These are phyloP conservation scores for Leccinum holopus DNA, from an alignment of 1,284 basidiomycete genomes.

Conservation along the genomic window DNA sequence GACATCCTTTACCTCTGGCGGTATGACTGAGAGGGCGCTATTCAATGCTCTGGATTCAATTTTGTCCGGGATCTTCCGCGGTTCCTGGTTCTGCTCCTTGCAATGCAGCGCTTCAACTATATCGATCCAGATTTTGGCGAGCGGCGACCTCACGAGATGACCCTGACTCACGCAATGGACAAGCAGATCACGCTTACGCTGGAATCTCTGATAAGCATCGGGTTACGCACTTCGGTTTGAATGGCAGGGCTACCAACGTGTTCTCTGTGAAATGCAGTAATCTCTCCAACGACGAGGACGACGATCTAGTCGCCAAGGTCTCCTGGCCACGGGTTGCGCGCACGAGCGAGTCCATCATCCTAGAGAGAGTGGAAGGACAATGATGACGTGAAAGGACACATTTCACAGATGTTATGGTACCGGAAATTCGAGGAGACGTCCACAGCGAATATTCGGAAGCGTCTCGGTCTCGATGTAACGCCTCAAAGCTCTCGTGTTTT, in stretches of 20 bases:
- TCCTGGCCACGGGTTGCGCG: conserved; percentile 19
- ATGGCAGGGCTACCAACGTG: conserved; percentile 17
- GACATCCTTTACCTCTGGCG: conserved; percentile 4
- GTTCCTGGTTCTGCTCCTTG: conserved; percentile 33
- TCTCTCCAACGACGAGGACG: neutral
- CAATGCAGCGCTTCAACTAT: conserved; percentile 30
- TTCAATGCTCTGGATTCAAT: conserved; percentile 6
- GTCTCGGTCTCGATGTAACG: no score
- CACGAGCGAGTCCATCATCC: conserved; percentile 14
- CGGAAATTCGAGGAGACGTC: conserved; percentile 7
- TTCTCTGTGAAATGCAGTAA: neutral
- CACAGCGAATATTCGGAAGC: no score
- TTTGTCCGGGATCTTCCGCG: conserved; percentile 31
- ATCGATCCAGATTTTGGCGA: conserved; percentile 7
- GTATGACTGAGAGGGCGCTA: conserved; percentile 4
- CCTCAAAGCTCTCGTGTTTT: no score
- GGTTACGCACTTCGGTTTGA: conserved; percentile 5
- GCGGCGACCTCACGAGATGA: neutral
- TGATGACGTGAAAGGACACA: conserved; percentile 13
- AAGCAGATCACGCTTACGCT: conserved; percentile 2
- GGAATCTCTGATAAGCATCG: neutral
- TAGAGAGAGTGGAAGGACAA: conserved; percentile 13
- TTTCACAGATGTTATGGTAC: conserved; percentile 18
- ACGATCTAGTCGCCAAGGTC: conserved; percentile 18
- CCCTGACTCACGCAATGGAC: neutral